Base-by-base conservation (phyloP, 2,329 filamentous ascomycete genomes). In the Diaporthe longicolla region DNA sequence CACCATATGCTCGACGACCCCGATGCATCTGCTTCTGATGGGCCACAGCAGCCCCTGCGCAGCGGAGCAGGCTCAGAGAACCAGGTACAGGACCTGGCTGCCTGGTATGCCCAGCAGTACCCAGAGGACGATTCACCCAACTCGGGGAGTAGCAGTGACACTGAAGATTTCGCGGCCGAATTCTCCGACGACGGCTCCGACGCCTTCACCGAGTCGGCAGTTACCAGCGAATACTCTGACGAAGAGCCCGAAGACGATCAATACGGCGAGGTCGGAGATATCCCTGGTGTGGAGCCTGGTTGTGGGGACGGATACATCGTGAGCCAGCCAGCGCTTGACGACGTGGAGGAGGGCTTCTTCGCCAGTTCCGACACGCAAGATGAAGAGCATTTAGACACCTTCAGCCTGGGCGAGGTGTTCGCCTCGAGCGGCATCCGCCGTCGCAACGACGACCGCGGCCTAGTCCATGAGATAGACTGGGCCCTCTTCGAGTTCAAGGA, bases 401-500 rank as follows among this genome's bases (percentile, higher is more conserved):
- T 94, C 79, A 90, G 91, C 19, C 87, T 98, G 1, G 96, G 96
- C 4, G 91, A 95, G 79, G 87, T 98, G 5, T 95, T 97, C 79
- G 96, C 96, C 0, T 97, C 95, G 0, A 98, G 95, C 29, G 96
- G 96, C 9, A 93, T 98, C 74, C 91, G 95, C 6, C 91, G 96
- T 40, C 92, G 93, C 80, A 88, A 87, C 69, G 89, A 92, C 71
- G 88, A 90, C 74, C 88, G 93, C 75, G 92, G 93, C 6, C 85
- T 97, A 32, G 87, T 94, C 8, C 96, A 98, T 81, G 96, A 98
- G 82, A 95, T 98, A 58, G 96, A 98, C 82, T 98, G 96, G 96
- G 95, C 95, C 0, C 86, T 98, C 3, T 95, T 98, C 78, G 91
- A 94, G 77, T 94, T 98, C 76, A 86, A 93, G 15, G 87, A 92